Percentiles rank a stretch among this genome's conserved stretches.
phyloP scores from a whole-genome alignment of 140 eudicot genomes.

The Flaveria floridana region DNA sequence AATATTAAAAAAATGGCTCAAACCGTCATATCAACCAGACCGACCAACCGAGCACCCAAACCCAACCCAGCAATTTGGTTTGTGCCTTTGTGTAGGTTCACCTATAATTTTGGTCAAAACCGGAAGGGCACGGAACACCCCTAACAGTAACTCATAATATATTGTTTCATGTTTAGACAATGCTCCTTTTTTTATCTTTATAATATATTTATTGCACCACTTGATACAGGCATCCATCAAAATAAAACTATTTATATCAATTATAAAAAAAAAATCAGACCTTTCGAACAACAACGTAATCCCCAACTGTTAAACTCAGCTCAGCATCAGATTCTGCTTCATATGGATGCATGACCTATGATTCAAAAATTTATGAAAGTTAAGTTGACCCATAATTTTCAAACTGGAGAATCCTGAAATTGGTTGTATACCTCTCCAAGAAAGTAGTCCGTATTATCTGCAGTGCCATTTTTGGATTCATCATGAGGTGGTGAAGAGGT shows the following conservation, averaged over 20 bases:
- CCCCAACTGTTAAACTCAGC: conserved; percentile 70
- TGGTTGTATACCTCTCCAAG: conserved; percentile 63
- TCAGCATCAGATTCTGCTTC: conserved; percentile 83
- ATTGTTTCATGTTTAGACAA: not conserved
- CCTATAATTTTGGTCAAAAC: not conserved
- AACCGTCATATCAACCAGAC: not conserved
- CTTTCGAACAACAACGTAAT: conserved; percentile 86
- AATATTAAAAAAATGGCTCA: not conserved
- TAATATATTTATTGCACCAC: not conserved
- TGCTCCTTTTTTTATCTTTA: not conserved
- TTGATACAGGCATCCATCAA: not conserved
- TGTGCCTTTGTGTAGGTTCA: not conserved
- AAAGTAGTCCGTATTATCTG: conserved; percentile 61
- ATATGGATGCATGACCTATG: conserved; percentile 72
- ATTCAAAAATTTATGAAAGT: conserved; percentile 12
- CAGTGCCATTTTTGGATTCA: conserved; percentile 46
- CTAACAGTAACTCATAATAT: not conserved
- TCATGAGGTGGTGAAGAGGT: conserved; percentile 49
- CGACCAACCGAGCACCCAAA: not conserved
- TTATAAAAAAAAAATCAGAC: conserved; percentile 29
- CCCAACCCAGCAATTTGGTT: not conserved
- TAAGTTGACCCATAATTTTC: conserved; percentile 9
- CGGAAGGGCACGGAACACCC: not conserved
- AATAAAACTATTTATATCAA: not conserved
- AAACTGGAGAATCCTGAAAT: conserved; percentile 13